Evolutionary conservation across 75 land plant genomes (phyloP).

Genomic region (Isoetes taiwanensis): DNA sequence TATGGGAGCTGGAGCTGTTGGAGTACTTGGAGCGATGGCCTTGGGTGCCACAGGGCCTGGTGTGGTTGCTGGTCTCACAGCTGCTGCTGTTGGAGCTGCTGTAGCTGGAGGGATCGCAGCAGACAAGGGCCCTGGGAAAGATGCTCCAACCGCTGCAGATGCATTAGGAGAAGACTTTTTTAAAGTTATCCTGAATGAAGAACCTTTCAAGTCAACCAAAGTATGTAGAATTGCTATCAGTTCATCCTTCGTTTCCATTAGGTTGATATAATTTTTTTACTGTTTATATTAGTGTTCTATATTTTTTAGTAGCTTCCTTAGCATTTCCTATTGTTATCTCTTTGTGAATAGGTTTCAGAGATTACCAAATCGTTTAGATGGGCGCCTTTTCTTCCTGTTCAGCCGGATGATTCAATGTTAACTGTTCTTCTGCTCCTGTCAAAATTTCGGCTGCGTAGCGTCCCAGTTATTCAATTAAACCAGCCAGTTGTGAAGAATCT

Average conservation of each 20-base stretch:
- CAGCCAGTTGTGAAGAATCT: conserved; percentile 46
- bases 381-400: conserved; percentile 82
- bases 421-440: conserved; percentile 74
- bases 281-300: no score
- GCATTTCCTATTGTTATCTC: no score
- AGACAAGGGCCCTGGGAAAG: conserved; percentile 44
- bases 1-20: conserved; percentile 60
- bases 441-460: conserved; percentile 74
- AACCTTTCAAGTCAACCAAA: conserved; percentile 87
- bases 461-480: conserved; percentile 63
- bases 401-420: conserved; percentile 70
- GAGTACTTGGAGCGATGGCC: conserved; percentile 67
- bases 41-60: conserved; percentile 74
- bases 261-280: neutral
- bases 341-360: conserved; percentile 42
- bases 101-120: conserved; percentile 55
- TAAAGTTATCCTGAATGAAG: conserved; percentile 60
- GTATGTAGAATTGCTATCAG: conserved; percentile 25
- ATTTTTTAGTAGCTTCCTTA: no score
- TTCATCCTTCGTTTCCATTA: neutral
- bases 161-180: conserved; percentile 72
- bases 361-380: conserved; percentile 52
- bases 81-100: conserved; percentile 78
- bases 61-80: conserved; percentile 60
- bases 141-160: conserved; percentile 62